Percentiles rank a stretch among this genome's conserved stretches.
Evolutionary conservation across 2,329 filamentous ascomycete genomes (phyloP).

Genomic region (Fusarium solani-melongenae): DNA sequence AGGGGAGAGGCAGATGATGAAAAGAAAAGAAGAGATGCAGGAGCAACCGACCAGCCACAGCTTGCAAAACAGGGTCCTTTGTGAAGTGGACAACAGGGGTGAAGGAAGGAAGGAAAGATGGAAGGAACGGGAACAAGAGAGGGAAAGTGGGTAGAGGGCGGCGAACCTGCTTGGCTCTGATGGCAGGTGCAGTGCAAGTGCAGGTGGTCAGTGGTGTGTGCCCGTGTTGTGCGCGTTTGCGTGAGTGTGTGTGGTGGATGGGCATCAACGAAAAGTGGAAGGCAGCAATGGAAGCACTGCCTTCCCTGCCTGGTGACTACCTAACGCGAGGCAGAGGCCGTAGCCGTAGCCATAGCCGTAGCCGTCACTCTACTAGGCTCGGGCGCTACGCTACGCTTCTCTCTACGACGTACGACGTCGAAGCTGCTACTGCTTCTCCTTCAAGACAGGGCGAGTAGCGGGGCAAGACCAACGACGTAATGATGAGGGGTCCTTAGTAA

Average conservation of each 20-base stretch:
- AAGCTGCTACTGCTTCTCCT: not conserved
- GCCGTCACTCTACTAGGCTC: not conserved
- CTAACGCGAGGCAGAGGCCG: not conserved
- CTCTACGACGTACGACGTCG: not conserved
- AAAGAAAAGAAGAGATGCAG: slow-evolving; percentile 12
- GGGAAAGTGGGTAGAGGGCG: slow-evolving; percentile 24
- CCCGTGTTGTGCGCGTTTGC: not conserved
- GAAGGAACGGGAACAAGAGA: slow-evolving; percentile 6
- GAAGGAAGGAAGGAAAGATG: not conserved
- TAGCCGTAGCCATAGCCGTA: slow-evolving; percentile 1
- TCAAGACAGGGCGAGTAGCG: not conserved
- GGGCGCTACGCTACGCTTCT: not conserved
- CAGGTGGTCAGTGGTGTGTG: not conserved
- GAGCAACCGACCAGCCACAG: slow-evolving; percentile 25
- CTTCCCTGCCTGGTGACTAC: slow-evolving; percentile 15
- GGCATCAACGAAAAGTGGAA: slow-evolving; percentile 35
- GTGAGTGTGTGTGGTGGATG: slow-evolving; percentile 26
- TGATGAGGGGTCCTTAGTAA: slow-evolving; percentile 34
- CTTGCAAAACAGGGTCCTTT: slow-evolving; percentile 38
- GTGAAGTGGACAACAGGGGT: slow-evolving; percentile 23
- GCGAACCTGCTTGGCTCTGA: slow-evolving; percentile 11
- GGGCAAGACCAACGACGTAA: slow-evolving; percentile 40
- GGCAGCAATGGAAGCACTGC: slow-evolving; percentile 30
- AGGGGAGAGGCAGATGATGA: slow-evolving; percentile 14
- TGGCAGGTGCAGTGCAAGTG: not conserved